Percentiles rank a stretch among this genome's conserved stretches.
phyloP scores from a whole-genome alignment of 129 eudicot species.

The Artemisia argyi region DNA sequence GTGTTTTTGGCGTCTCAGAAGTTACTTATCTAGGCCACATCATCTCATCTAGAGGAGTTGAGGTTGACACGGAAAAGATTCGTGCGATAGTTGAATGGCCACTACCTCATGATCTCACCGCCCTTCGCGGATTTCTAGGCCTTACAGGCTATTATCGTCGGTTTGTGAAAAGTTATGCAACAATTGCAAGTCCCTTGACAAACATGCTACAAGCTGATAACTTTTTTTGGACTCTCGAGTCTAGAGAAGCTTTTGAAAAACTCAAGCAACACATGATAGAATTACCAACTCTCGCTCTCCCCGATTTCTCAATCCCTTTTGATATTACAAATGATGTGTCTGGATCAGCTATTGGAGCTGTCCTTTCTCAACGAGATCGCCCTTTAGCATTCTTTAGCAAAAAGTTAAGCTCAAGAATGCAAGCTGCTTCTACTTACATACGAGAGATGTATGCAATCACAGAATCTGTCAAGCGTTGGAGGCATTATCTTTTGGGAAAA shows the following conservation, averaged over 20 bases:
- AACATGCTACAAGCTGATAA: background rate
- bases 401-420: background rate
- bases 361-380: background rate
- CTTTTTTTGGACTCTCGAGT: background rate
- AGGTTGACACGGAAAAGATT: background rate
- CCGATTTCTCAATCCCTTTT: background rate
- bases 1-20: background rate
- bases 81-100: background rate
- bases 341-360: background rate
- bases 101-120: background rate
- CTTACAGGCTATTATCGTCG: background rate
- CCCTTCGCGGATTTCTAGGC: background rate
- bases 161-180: background rate
- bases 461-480: background rate
- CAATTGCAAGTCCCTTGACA: background rate
- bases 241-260: background rate
- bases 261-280: background rate
- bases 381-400: background rate
- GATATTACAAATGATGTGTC: background rate
- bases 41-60: background rate
- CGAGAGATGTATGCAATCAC: constrained; percentile 4
- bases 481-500: background rate
- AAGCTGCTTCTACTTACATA: background rate
- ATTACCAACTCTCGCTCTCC: background rate
- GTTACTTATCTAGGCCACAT: background rate